phyloP scores from a whole-genome alignment of 2,329 filamentous ascomycete species.

The Lachnellula cervina region DNA sequence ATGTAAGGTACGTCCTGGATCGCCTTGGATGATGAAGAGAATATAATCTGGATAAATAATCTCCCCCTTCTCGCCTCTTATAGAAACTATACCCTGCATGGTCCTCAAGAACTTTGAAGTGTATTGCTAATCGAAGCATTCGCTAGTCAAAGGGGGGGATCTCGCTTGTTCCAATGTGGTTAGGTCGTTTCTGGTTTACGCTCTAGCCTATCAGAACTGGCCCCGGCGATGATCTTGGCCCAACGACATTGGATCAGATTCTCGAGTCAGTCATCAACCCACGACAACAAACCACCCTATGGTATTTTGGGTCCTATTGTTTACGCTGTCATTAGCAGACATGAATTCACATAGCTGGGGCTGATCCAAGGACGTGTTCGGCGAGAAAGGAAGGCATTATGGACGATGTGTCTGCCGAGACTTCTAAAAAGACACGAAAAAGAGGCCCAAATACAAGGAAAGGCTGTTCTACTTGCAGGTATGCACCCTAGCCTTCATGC shows the following conservation, averaged over 20 bases:
- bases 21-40: too few relatives aligned
- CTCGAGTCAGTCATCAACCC: neutral
- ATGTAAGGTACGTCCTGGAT: neutral
- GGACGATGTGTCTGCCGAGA: slow-evolving; percentile 28
- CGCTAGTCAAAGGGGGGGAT: neutral
- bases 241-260: neutral
- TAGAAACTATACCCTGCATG: too few relatives aligned
- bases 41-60: too few relatives aligned
- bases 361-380: too few relatives aligned
- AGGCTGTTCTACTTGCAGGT: slow-evolving; percentile 7
- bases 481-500: too few relatives aligned
- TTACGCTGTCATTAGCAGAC: too few relatives aligned
- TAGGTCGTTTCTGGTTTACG: neutral
- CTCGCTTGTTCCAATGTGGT: neutral
- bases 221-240: neutral
- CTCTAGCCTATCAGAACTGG: neutral
- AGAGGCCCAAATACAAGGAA: slow-evolving; percentile 7
- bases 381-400: neutral
- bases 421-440: slow-evolving; percentile 18
- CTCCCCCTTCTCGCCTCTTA: too few relatives aligned
- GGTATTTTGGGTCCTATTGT: too few relatives aligned
- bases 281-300: neutral
- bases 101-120: too few relatives aligned
- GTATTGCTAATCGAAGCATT: neutral
- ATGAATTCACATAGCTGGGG: too few relatives aligned